Percentiles rank a stretch among this genome's conserved stretches.
These are phyloP conservation scores for Vanilla planifolia DNA, from an alignment of 106 monocot species.

Conservation along the genomic window DNA sequence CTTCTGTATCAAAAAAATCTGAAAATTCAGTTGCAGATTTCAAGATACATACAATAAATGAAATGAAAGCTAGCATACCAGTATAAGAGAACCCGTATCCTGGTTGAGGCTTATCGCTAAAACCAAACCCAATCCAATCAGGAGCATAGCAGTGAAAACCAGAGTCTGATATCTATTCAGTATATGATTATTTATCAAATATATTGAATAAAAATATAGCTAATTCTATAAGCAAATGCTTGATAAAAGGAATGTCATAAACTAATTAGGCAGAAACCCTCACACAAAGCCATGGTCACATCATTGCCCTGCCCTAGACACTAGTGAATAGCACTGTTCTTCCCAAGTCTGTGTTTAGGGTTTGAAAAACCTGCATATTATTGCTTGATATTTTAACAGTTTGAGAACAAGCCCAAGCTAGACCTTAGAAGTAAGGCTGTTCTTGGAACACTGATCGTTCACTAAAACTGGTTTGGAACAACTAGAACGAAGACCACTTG, in stretches of 20 bases:
- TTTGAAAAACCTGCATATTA: not conserved
- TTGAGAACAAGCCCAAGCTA: no score
- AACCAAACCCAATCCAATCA: slow-evolving; percentile 99
- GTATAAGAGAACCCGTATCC: slow-evolving; percentile 85
- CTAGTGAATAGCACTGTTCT: not conserved
- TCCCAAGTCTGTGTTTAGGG: not conserved
- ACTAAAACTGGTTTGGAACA: no score
- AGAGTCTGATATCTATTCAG: slow-evolving; percentile 69
- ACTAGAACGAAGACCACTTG: no score
- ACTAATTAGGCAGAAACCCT: not conserved
- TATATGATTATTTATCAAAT: slow-evolving; percentile 14
- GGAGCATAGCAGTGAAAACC: slow-evolving; percentile 96
- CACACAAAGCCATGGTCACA: not conserved
- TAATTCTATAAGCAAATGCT: not conserved
- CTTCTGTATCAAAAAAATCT: slow-evolving; percentile 42
- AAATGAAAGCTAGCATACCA: slow-evolving; percentile 26
- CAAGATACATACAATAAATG: slow-evolving; percentile 2
- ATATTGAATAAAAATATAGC: not conserved
- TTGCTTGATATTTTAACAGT: no score
- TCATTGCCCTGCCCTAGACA: no score
- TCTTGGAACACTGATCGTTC: no score
- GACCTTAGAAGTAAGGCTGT: no score
- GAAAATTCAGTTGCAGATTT: slow-evolving; percentile 4
- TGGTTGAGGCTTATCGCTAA: slow-evolving; percentile 95
- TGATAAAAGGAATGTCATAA: not conserved